A percentile compares a stretch with the other conserved stretches of the same genome.
These are phyloP conservation scores for Pelargonium nanum DNA, from an alignment of 345 rosid genomes.

Conservation along the genomic window DNA sequence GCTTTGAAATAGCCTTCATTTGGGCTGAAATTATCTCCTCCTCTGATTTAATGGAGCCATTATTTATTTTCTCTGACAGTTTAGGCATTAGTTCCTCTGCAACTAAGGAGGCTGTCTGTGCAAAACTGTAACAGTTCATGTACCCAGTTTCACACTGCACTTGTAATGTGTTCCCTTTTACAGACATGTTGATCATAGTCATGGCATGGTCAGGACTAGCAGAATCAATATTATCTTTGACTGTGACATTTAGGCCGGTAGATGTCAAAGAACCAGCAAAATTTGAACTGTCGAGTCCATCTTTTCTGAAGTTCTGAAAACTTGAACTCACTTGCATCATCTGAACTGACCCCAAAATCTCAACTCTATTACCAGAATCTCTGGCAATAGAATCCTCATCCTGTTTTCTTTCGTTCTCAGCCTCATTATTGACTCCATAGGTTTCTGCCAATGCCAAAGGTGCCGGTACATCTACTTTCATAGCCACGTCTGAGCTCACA, in stretches of 20 bases:
- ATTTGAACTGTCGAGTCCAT: slow-evolving; percentile 9
- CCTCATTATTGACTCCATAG: slow-evolving; percentile 14
- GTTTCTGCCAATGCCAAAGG: slow-evolving; percentile 20
- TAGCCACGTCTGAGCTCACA: slow-evolving; percentile 16
- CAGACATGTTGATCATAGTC: slow-evolving; percentile 18
- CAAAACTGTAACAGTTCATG: slow-evolving; percentile 63
- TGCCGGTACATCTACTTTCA: slow-evolving; percentile 16
- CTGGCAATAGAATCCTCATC: slow-evolving; percentile 30
- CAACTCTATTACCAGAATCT: slow-evolving; percentile 25
- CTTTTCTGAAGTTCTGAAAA: slow-evolving; percentile 19
- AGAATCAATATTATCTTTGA: slow-evolving; percentile 18
- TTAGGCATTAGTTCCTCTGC: slow-evolving; percentile 53
- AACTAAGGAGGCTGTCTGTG: slow-evolving; percentile 52
- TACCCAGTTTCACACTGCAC: slow-evolving; percentile 35
- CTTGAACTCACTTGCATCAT: slow-evolving; percentile 22
- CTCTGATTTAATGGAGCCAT: slow-evolving; percentile 29
- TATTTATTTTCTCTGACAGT: slow-evolving; percentile 32
- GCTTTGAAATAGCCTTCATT: slow-evolving; percentile 69
- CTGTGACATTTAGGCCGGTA: neutral
- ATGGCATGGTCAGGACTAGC: slow-evolving; percentile 16
- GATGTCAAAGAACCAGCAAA: slow-evolving; percentile 25
- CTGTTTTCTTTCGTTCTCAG: slow-evolving; percentile 25
- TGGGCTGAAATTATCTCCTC: slow-evolving; percentile 65
- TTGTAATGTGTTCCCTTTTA: slow-evolving; percentile 20
- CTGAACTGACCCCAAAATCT: slow-evolving; percentile 20